Percentiles rank a stretch among this genome's conserved stretches.
Evolutionary conservation across 2,329 filamentous ascomycete genomes (phyloP).

Genomic region (Pestalotiopsis sp.): DNA sequence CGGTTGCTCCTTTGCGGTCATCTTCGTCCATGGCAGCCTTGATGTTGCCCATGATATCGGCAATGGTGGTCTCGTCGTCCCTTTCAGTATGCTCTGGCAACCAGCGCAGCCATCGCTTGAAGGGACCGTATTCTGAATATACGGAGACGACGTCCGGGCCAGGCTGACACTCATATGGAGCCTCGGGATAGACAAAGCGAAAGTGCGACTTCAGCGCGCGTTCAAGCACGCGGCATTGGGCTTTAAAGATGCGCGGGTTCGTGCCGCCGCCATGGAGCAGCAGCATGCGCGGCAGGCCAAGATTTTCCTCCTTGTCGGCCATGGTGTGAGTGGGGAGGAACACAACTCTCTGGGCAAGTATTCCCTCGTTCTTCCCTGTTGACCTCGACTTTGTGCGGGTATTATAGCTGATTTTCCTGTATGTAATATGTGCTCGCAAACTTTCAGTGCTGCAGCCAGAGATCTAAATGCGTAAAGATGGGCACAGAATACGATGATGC

Average conservation of each 20-base stretch:
- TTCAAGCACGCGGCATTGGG: constrained; percentile 63
- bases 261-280: constrained; percentile 82
- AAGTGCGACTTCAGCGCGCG: constrained; percentile 56
- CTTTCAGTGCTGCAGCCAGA: too few species aligned
- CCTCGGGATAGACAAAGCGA: constrained; percentile 74
- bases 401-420: not conserved
- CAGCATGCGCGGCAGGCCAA: constrained; percentile 66
- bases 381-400: not conserved
- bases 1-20: constrained; percentile 49
- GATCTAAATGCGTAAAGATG: too few species aligned
- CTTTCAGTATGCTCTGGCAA: constrained; percentile 55
- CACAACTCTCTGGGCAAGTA: not conserved
- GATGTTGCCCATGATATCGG: constrained; percentile 42
- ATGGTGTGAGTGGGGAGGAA: constrained; percentile 24
- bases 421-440: too few species aligned
- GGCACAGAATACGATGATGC: too few species aligned
- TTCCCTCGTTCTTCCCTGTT: not conserved
- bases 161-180: constrained; percentile 63
- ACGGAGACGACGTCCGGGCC: constrained; percentile 66
- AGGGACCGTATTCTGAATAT: constrained; percentile 69
- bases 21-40: constrained; percentile 54
- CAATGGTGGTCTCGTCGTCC: constrained; percentile 45
- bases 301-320: constrained; percentile 17
- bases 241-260: constrained; percentile 69
- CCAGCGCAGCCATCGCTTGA: constrained; percentile 65